A percentile compares a stretch with the other conserved stretches of the same genome.
Conservation (phyloP, 176 grass and related monocot species). For the Musa beccarii region DNA sequence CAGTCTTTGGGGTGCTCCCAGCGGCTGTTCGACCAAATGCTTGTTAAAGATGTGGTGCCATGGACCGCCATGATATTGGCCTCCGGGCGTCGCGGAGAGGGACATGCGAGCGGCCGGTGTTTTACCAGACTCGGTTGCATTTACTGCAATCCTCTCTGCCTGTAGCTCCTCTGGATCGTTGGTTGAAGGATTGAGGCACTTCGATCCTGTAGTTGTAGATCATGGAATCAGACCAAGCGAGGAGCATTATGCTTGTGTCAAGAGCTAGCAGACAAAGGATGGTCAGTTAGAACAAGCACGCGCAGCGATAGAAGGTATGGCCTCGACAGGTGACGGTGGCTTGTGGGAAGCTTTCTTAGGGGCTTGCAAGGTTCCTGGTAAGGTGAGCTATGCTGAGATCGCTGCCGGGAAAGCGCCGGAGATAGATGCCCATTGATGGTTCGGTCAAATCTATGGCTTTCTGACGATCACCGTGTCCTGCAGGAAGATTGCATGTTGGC, state of each 20-base stretch:
- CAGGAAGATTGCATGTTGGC: too few species aligned
- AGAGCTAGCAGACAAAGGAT: constrained; percentile 6
- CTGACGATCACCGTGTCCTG: too few species aligned
- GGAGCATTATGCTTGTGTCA: constrained; percentile 13
- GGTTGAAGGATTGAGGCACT: neutral
- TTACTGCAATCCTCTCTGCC: constrained; percentile 3
- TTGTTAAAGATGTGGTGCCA: constrained; percentile 4
- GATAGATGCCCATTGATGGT: neutral
- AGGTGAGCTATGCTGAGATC: neutral
- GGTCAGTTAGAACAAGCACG: constrained; percentile 4
- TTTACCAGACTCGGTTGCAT: constrained; percentile 5
- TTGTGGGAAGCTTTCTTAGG: constrained; percentile 9
- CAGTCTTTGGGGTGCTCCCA: neutral
- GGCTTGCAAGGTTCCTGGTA: constrained; percentile 10
- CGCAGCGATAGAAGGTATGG: neutral
- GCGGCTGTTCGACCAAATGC: constrained; percentile 14
- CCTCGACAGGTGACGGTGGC: neutral
- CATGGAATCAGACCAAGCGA: constrained; percentile 7
- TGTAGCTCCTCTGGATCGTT: constrained; percentile 5
- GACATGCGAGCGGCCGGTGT: constrained; percentile 13
- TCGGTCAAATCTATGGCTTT: too few species aligned
- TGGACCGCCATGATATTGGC: constrained; percentile 10
- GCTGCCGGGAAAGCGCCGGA: neutral
- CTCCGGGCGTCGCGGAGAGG: neutral
- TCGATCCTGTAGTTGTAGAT: constrained; percentile 6